Conservation (phyloP, 2,329 filamentous ascomycete genomes). For the Diaporthe vexans region DNA sequence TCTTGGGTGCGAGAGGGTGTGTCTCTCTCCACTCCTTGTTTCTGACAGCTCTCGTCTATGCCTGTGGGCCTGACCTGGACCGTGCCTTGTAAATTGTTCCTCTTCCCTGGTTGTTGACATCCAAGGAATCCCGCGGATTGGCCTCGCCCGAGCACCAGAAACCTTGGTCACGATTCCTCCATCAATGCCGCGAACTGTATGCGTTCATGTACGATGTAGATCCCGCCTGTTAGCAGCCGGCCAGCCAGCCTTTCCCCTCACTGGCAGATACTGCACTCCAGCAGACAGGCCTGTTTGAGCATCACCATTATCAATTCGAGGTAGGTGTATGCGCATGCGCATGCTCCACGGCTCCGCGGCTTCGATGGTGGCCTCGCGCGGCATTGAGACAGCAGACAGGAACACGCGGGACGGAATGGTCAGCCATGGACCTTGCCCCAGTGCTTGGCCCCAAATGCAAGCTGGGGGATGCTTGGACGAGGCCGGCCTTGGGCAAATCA, state of each 20-base stretch:
- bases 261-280: neutral
- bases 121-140: slow-evolving; percentile 14
- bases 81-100: slow-evolving; percentile 12
- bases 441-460: slow-evolving; percentile 28
- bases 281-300: neutral
- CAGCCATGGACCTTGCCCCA: slow-evolving; percentile 17
- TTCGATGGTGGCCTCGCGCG: neutral
- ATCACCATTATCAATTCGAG: neutral
- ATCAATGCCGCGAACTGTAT: slow-evolving; percentile 26
- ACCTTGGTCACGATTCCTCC: slow-evolving; percentile 22
- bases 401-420: slow-evolving; percentile 19
- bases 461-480: slow-evolving; percentile 30
- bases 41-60: neutral
- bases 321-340: neutral
- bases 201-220: slow-evolving; percentile 32
- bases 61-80: neutral
- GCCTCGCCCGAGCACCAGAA: slow-evolving; percentile 23
- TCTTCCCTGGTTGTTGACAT: slow-evolving; percentile 27
- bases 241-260: neutral
- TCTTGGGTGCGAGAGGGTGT: too few relatives aligned
- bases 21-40: too few relatives aligned
- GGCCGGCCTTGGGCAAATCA: slow-evolving; percentile 35
- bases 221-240: slow-evolving; percentile 21
- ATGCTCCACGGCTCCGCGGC: neutral
- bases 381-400: slow-evolving; percentile 8